A percentile compares a stretch with the other conserved stretches of the same genome.
These are phyloP conservation scores for Ophiostoma pallidulum DNA, from an alignment of 2,329 filamentous ascomycete species.

Conservation along the genomic window DNA sequence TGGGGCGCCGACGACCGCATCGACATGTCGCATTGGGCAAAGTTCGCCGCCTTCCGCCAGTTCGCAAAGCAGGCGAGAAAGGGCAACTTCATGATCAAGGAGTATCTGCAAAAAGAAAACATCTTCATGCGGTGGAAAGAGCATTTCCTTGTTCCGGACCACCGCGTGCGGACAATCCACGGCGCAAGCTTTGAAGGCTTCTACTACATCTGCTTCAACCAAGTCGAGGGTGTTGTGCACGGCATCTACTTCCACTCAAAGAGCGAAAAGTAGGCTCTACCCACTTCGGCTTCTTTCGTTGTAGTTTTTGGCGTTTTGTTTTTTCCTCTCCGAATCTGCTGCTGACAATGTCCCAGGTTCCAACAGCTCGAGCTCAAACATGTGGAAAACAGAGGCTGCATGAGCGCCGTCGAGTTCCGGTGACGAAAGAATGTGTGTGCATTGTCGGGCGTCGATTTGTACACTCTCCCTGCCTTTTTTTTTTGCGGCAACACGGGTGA, in stretches of 20 bases:
- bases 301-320: too few relatives aligned
- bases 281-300: neutral
- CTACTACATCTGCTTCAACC: conserved; percentile 99
- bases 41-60: conserved; percentile 79
- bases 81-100: conserved; percentile 49
- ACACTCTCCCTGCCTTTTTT: too few relatives aligned
- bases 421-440: conserved; percentile 35
- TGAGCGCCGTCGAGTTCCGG: conserved; percentile 79
- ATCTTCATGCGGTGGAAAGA: conserved; percentile 99
- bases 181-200: conserved; percentile 97
- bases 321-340: too few relatives aligned
- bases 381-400: conserved; percentile 74
- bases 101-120: conserved; percentile 71
- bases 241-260: conserved; percentile 98
- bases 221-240: conserved; percentile 72
- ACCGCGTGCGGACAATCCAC: conserved; percentile 79
- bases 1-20: conserved; percentile 92
- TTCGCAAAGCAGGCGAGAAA: conserved; percentile 53
- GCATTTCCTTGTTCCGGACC: conserved; percentile 91
- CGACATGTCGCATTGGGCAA: conserved; percentile 85
- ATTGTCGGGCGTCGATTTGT: too few relatives aligned
- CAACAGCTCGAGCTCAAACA: conserved; percentile 90
- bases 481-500: too few relatives aligned
- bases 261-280: conserved; percentile 75
- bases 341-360: conserved; percentile 51